Evolutionary conservation across 257 asterid species (phyloP), one percentile per base, ranked within the genome.

Genomic region (Solanum medicagineum): DNA sequence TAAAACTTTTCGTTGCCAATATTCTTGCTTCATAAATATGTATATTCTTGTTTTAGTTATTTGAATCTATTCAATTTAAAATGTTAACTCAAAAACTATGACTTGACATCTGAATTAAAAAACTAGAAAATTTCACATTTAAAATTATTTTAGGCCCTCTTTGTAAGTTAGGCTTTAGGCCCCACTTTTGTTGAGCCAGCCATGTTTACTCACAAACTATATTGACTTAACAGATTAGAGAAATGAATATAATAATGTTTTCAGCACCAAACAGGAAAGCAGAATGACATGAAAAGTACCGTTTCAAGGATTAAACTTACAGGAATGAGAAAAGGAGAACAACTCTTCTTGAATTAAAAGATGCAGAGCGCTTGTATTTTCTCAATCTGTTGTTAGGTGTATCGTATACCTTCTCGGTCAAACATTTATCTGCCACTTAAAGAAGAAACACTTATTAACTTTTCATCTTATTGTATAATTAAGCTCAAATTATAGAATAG

Each of bases 291-390:
- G 26, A 26, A 24, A 42, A 82, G 60, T 44, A 82, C 3, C 1
- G 26, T 44, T 82, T 42, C 60, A 5, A 44, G 40, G 42, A 82
- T 11, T 40, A 32, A 90, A 80, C 99, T 91, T 94, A 96, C 99
- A 94, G 88, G 87, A 93, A 88, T 22, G 99, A 96, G 91, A 93
- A 96, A 71, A 96, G 89, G 89, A 94, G 93, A 90, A 94, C 96
- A 40, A 96, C 92, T 90, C 96, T 94, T 91, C 98, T 93, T 86
- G 98, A 93, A 89, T 91, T 96, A 94, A 96, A 96, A 57, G 99
- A 96, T 87, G 90, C 83, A 54, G 98, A 93, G 81, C 98, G 93
- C 92, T 94, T 96, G 93, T 90, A 96, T 87, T 93, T 96, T 91
- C 97, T 91, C 88, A 95, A 88, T 91, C 94, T 91, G 90, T 87